Conservation (phyloP, 1,284 basidiomycete species). For the Moesziomyces aphidis region DNA sequence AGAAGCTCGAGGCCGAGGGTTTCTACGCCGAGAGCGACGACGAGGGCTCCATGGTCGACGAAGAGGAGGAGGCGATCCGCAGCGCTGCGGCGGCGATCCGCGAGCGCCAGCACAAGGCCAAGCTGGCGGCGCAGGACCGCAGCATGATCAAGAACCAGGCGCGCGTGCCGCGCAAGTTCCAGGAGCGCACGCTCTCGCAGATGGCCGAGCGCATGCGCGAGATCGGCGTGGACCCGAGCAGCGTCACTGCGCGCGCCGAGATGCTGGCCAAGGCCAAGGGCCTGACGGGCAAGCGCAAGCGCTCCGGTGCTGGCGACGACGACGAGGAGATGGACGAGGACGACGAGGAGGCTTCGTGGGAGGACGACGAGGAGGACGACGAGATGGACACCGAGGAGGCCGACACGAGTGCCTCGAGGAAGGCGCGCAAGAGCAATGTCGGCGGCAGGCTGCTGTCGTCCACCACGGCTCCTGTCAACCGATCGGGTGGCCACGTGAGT, state of each 20-base stretch:
- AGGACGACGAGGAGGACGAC: conserved; percentile 77
- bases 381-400: conserved; percentile 69
- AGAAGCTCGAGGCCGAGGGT: conserved; percentile 89
- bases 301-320: conserved; percentile 70
- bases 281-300: conserved; percentile 75
- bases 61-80: conserved; percentile 85
- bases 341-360: conserved; percentile 68
- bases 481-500: conserved; percentile 56
- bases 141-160: conserved; percentile 89
- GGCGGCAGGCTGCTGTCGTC: conserved; percentile 68
- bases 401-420: conserved; percentile 39
- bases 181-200: conserved; percentile 86
- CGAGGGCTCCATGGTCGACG: conserved; percentile 83
- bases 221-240: conserved; percentile 88
- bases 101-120: conserved; percentile 76
- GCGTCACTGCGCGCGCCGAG: conserved; percentile 86
- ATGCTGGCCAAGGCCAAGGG: conserved; percentile 83
- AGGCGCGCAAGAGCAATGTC: conserved; percentile 73
- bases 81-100: conserved; percentile 78
- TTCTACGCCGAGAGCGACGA: conserved; percentile 88
- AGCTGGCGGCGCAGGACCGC: conserved; percentile 83
- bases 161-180: conserved; percentile 80
- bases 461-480: conserved; percentile 56
- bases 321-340: conserved; percentile 67
- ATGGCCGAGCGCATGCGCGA: conserved; percentile 83